Conservation (phyloP, 75 land plant genomes). For the Chamaecyparis obtusa region DNA sequence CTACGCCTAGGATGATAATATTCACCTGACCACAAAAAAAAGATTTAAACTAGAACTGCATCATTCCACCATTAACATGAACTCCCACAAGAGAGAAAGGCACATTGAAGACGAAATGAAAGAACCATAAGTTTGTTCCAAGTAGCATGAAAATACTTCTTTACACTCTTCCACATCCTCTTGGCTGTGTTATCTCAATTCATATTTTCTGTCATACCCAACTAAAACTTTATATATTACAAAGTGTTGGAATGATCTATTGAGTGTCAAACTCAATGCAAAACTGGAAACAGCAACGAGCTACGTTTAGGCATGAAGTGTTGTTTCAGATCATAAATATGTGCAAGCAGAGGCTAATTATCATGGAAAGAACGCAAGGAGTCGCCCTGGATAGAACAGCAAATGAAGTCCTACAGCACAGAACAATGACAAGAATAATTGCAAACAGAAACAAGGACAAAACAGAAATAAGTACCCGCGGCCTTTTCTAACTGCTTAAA, state of each 20-base stretch:
- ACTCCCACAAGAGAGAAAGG: not conserved
- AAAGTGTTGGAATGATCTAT: not conserved
- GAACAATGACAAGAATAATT: not conserved
- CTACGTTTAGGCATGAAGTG: not conserved
- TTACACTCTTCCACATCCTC: not conserved
- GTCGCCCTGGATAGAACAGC: constrained; percentile 5
- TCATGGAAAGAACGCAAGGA: constrained; percentile 10
- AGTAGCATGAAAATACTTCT: not conserved
- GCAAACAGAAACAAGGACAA: constrained; percentile 12
- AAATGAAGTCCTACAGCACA: constrained; percentile 10
- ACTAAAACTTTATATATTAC: not conserved
- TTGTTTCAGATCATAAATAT: constrained; percentile 4
- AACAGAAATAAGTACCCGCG: not conserved
- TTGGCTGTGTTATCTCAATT: not conserved
- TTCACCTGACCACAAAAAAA: not conserved
- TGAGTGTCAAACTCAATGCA: not conserved
- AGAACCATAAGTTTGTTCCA: not conserved
- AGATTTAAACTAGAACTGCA: not conserved
- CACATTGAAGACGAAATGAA: not conserved
- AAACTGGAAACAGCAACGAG: not conserved
- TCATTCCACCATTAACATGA: not conserved
- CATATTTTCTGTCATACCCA: not conserved
- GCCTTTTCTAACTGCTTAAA: not conserved
- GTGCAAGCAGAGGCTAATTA: constrained; percentile 4
- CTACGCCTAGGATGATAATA: not conserved